Evolutionary conservation across 202 grass and related monocot species (phyloP), one percentile per base, ranked within the genome.

Genomic region (Cymbopogon flexuosus): DNA sequence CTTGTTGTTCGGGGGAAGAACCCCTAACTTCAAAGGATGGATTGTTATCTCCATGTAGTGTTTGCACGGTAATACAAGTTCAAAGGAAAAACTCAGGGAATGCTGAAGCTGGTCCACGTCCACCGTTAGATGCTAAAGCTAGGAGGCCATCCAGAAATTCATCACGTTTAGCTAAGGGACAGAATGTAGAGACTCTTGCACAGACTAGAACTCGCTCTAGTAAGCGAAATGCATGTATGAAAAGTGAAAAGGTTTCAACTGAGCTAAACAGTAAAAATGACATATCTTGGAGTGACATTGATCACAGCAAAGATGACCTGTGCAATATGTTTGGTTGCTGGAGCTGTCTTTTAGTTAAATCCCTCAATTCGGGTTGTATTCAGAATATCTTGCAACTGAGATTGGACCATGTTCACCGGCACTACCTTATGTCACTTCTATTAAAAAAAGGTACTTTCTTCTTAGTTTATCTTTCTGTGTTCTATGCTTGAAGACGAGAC

Each of bases 371-470:
- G 1, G 89, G 68, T 5, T 85, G 69, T 64, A 79, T 97, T 80
- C 63, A 77, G 40, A 90, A 87, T 77, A 90, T 90, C 86, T 60
- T 92, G 66, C 70, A 85, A 72, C 60, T 90, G 65, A 92, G 79
- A 52, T 80, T 83, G 49, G 81, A 90, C 41, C 87, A 43, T 77
- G 61, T 88, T 71, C 70, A 41, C 30, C 85, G 86, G 39, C 74
- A 31, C 72, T 67, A 87, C 76, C 22, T 84, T 87, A 33, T 94
- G 59, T 80, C 80, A 31, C 80, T 94, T 58, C 88, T 84, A 19
- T 80, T 92, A 29, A 97, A 97, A 89, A 94, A 62, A 82, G 91
- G 94, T 97, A 97, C 10, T 13, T 71, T 37, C 6, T 64, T 80
- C 56, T 57, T 63, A 33, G 3, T 62, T 65, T 69, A 70, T 63